These are phyloP conservation scores for Chlorociboria aeruginascens DNA, from an alignment of 495 filamentous ascomycete genomes.

Conservation along the genomic window DNA sequence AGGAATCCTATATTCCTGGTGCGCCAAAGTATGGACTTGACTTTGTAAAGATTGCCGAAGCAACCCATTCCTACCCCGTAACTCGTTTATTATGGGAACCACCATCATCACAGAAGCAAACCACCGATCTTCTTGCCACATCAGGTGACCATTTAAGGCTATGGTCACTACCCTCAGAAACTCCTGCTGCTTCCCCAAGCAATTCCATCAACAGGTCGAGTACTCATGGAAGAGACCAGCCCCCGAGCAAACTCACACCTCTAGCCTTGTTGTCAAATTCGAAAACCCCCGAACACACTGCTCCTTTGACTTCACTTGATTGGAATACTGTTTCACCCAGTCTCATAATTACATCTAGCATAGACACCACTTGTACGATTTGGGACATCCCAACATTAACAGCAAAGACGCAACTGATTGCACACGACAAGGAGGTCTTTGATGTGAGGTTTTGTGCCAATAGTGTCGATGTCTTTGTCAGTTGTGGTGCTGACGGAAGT, in stretches of 20 bases:
- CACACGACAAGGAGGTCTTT: conserved; percentile 98
- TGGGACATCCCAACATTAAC: conserved; percentile 99
- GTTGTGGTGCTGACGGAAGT: conserved; percentile 93
- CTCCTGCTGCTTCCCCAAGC: conserved; percentile 36
- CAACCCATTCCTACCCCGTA: conserved; percentile 94
- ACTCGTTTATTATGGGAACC: conserved; percentile 96
- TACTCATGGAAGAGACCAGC: conserved; percentile 46
- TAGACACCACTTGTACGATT: conserved; percentile 99
- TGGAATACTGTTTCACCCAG: conserved; percentile 97
- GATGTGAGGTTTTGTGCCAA: conserved; percentile 96
- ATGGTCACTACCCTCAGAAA: conserved; percentile 72
- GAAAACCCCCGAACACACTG: conserved; percentile 96
- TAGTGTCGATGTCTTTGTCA: conserved; percentile 93
- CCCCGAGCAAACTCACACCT: conserved; percentile 80
- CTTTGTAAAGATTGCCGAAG: conserved; percentile 91
- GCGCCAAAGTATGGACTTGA: conserved; percentile 66
- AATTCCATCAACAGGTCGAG: conserved; percentile 66
- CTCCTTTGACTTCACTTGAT: conserved; percentile 88
- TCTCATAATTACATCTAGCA: conserved; percentile 95
- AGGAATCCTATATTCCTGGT: conserved; percentile 59
- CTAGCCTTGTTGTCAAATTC: conserved; percentile 91
- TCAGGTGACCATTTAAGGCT: conserved; percentile 92
- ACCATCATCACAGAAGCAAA: conserved; percentile 90
- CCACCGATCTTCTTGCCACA: conserved; percentile 90
- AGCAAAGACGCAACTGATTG: conserved; percentile 96